phyloP scores from a whole-genome alignment of 2,329 filamentous ascomycete genomes.

The Aureobasidium uvarum region DNA sequence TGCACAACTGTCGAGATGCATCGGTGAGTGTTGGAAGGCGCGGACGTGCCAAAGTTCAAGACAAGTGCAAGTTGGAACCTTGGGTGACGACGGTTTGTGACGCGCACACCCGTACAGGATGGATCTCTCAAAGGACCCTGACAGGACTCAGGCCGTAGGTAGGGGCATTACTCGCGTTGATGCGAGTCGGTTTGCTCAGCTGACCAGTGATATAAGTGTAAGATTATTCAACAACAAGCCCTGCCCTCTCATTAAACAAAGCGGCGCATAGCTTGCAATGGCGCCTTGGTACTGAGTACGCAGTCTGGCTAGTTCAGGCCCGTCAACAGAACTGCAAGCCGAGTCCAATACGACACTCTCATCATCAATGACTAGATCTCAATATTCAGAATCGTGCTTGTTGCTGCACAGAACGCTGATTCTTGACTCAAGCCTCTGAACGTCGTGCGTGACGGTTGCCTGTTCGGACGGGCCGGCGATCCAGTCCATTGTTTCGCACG shows the following conservation, averaged over 20 bases:
- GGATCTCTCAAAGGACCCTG: constrained; percentile 18
- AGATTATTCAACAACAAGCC: constrained; percentile 17
- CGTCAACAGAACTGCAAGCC: not conserved
- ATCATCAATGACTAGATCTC: not conserved
- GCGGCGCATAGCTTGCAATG: not conserved
- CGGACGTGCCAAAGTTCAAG: not conserved
- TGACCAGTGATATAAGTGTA: constrained; percentile 8
- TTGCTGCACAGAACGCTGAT: not conserved
- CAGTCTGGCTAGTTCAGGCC: not conserved
- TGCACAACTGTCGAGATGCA: not conserved
- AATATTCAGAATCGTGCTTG: not conserved
- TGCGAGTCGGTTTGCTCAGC: not conserved
- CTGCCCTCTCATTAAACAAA: not conserved
- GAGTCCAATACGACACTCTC: not conserved
- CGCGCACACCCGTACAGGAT: constrained; percentile 5
- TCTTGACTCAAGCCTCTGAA: constrained; percentile 1
- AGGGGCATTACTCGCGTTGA: constrained; percentile 7
- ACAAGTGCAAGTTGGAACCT: constrained; percentile 1
- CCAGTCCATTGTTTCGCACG: constrained; percentile 6
- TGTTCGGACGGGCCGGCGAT: constrained; percentile 18
- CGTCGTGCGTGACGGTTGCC: not conserved
- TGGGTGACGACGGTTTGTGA: constrained; percentile 16
- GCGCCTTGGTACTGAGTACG: not conserved
- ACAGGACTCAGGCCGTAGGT: constrained; percentile 5
- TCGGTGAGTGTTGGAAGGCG: not conserved